Evolutionary conservation across 2,329 filamentous ascomycete species (phyloP), one percentile per base, ranked within the genome.

Genomic region (Pleoardoris graminearum): DNA sequence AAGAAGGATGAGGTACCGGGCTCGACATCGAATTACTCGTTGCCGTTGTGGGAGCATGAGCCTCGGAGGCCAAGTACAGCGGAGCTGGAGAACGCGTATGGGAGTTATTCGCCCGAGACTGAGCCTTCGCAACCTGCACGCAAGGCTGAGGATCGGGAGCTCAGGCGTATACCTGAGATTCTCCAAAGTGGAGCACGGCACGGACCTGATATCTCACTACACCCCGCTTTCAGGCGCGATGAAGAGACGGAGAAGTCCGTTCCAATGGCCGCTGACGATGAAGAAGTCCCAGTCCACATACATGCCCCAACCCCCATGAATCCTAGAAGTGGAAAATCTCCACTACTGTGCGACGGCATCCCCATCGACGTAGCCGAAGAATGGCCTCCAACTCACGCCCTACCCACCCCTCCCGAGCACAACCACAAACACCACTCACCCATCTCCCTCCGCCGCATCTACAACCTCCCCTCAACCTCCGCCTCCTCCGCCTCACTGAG

Each of bases 391-490:
- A 42, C 36, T 1, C 17, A 35, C 30, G 19, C 23, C 7, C 11
- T 12, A 17, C 16, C 25, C 17, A 25, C 17, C 5, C 5, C 30
- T 16, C 22, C 44, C 19, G 27, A 35, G 1, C 30, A 19, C 22
- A 33, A 32, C 17, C 17, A 42, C 25, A 19, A 19, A 11, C 4
- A 10, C 3, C 11, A n/a, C 22, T 17, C 8, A 3, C 33, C 4
- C 4, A 7, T 5, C 14, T 37, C 8, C 17, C 16, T 32, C 16
- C 42, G 32, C 27, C 14, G 19, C 30, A 19, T 21, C 14, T 14
- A 36, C 42, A 10, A 33, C 47, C 12, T 30, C 17, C 19, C 42
- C 52, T 29, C 22, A 25, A 6, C 39, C 54, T 43, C 36, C 52
- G 22, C 46, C 29, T 1, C 21, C 14, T 14, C 17, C 43, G 11